Base-by-base conservation (phyloP, 768 basidiomycete species). In the Tricholoma hemisulphureum region DNA sequence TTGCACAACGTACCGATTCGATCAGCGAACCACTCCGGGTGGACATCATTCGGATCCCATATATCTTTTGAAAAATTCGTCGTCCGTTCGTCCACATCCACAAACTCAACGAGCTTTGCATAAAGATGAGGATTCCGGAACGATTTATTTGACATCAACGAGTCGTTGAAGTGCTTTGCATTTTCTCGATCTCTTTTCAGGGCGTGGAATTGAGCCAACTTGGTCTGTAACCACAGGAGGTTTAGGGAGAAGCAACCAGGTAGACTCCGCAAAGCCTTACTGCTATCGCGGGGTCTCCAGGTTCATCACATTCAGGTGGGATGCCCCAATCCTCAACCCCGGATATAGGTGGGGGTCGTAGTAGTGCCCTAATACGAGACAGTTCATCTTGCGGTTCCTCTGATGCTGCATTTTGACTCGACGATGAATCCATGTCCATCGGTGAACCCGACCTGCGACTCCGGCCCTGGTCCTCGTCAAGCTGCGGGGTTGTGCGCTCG, bases 111-210 rank as follows among this genome's bases (percentile, higher is more conserved):
- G 2, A 99, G 84, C 65, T 94, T 94, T 11, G 91, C 80, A 71
- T 96, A 97, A n/a, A 98, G 83, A 67, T 97, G 93, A 0, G 96
- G 96, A 67, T 99, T 99, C 24, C 94, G 86, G 74, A 98, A 99
- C 4, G 93, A 87, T 43, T 93, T 87, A 63, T 91, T 93, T 7
- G 87, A 84, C 87, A 98, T 93, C 39, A 99, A 82, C 1, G 92
- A 92, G 71, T 97, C 94, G 70, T 98, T 99, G 77, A 97, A 98
- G 71, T 97, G 95, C 63, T 87, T 86, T 1, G 90, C 88, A 64
- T 83, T 81, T 1, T 60, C 58, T 9, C 83, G 67, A 64, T 87
- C 81, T 26, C 77, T 72, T 69, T 94, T 93, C 48, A 98, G 79
- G 1, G 78, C 66, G 56, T 88, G 82, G 65, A 97, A 98, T 52